phyloP scores from a whole-genome alignment of 768 basidiomycete genomes.

The Mycena filopes region DNA sequence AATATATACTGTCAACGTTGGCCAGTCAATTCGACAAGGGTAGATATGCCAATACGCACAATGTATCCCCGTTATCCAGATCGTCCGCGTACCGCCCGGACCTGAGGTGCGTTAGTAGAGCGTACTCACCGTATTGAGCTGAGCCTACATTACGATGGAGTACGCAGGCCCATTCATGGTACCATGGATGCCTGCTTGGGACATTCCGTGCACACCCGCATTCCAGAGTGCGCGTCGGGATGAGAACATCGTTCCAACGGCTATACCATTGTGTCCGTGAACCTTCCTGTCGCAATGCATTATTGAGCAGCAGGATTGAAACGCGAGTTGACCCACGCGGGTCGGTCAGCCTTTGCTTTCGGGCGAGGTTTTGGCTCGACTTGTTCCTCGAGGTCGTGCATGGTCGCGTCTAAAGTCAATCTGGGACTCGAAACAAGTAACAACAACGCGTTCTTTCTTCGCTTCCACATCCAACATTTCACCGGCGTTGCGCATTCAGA shows the following conservation, averaged over 20 bases:
- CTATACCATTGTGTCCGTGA: slow-evolving; percentile 41
- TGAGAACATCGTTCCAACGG: slow-evolving; percentile 37
- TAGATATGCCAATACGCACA: slow-evolving; percentile 42
- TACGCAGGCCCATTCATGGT: slow-evolving; percentile 43
- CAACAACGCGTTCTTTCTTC: no score
- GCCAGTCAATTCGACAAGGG: neutral
- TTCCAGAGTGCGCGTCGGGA: slow-evolving; percentile 32
- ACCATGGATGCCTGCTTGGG: slow-evolving; percentile 54
- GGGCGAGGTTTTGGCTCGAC: no score
- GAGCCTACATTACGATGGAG: slow-evolving; percentile 50
- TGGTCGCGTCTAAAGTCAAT: no score
- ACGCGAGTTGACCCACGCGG: slow-evolving; percentile 5
- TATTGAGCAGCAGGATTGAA: neutral
- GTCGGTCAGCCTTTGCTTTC: neutral
- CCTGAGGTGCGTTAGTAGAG: no score
- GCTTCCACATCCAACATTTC: no score
- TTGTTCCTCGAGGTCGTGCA: no score
- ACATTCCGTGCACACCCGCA: slow-evolving; percentile 47
- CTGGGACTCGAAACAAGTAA: no score
- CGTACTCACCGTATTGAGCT: no score
- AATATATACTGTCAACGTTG: slow-evolving; percentile 5
- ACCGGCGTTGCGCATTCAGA: no score
- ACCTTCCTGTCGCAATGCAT: slow-evolving; percentile 28
- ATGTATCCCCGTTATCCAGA: slow-evolving; percentile 46
- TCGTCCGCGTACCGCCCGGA: slow-evolving; percentile 56